A percentile compares a stretch with the other conserved stretches of the same genome.
Evolutionary conservation across 179 eudicot species (phyloP).

Genomic region (Vitellaria paradoxa): DNA sequence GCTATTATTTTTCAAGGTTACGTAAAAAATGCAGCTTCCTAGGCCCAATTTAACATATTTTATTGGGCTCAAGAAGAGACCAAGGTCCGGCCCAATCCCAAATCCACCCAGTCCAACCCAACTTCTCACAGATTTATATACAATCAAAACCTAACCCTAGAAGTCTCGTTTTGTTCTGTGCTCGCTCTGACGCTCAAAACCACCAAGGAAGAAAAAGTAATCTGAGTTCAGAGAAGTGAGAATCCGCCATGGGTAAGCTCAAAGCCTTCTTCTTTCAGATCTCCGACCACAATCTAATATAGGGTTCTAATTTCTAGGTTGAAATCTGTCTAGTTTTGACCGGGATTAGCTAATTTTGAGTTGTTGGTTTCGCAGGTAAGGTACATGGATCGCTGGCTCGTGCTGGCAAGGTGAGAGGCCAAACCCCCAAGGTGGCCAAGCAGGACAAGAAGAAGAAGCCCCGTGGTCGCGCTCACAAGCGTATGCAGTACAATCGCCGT

Average conservation of each 20-base stretch:
- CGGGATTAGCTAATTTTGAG: background rate
- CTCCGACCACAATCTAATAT: background rate
- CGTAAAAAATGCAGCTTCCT: no score
- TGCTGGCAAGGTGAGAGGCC: slow-evolving; percentile 91
- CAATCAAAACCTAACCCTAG: slow-evolving; percentile 6
- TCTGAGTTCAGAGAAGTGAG: background rate
- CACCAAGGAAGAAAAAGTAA: background rate
- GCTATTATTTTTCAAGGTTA: no score
- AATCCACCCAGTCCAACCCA: background rate
- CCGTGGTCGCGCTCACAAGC: slow-evolving; percentile 60
- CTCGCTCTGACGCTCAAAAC: background rate
- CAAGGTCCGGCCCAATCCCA: background rate
- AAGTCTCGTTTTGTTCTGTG: background rate
- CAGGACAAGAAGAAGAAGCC: slow-evolving; percentile 97
- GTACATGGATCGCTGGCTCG: slow-evolving; percentile 92
- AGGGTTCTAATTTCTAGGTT: background rate
- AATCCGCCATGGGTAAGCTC: slow-evolving; percentile 25
- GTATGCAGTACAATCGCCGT: slow-evolving; percentile 60
- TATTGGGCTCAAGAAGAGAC: no score
- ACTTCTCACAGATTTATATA: background rate
- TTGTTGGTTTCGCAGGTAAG: slow-evolving; percentile 45
- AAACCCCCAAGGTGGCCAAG: slow-evolving; percentile 73
- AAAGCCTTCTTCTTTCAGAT: background rate
- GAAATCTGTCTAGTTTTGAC: background rate
- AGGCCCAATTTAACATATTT: no score